Evolutionary conservation across 1,284 basidiomycete genomes (phyloP).

Genomic region (Cutaneotrichosporon cutaneum): DNA sequence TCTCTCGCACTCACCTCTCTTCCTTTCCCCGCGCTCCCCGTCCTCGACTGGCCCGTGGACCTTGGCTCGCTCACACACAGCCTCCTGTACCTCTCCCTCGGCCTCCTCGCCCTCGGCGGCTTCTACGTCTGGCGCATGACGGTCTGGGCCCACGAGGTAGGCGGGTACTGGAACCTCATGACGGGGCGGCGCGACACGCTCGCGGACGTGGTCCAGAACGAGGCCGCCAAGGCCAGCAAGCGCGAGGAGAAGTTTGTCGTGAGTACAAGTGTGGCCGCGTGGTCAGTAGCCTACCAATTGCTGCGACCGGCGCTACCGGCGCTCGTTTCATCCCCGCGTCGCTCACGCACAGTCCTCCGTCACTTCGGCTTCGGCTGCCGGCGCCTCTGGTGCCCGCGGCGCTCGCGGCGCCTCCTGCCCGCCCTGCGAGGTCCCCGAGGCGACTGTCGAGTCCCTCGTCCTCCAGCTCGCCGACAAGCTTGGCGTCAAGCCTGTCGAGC

Average conservation of each 20-base stretch:
- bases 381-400: neutral
- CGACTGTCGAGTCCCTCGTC: slow-evolving; percentile 48
- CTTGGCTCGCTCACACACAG: slow-evolving; percentile 25
- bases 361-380: neutral
- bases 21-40: neutral
- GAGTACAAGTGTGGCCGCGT: neutral
- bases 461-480: slow-evolving; percentile 45
- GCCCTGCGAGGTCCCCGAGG: slow-evolving; percentile 4
- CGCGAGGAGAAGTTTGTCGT: neutral
- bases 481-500: slow-evolving; percentile 50
- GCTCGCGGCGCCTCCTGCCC: neutral
- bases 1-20: neutral
- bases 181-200: slow-evolving; percentile 37
- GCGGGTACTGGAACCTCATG: slow-evolving; percentile 52
- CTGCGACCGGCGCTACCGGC: too few relatives aligned
- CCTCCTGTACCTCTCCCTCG: slow-evolving; percentile 46
- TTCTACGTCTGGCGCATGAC: slow-evolving; percentile 52
- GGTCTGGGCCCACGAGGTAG: slow-evolving; percentile 47
- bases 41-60: too few relatives aligned
- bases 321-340: too few relatives aligned
- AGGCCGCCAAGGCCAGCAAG: neutral
- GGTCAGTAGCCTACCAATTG: too few relatives aligned
- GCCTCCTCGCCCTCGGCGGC: slow-evolving; percentile 37
- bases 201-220: slow-evolving; percentile 23
- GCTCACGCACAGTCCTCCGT: neutral